Evolutionary conservation across 495 filamentous ascomycete genomes (phyloP), one percentile per base, ranked within the genome.

Genomic region (Penicillium crystallinum): DNA sequence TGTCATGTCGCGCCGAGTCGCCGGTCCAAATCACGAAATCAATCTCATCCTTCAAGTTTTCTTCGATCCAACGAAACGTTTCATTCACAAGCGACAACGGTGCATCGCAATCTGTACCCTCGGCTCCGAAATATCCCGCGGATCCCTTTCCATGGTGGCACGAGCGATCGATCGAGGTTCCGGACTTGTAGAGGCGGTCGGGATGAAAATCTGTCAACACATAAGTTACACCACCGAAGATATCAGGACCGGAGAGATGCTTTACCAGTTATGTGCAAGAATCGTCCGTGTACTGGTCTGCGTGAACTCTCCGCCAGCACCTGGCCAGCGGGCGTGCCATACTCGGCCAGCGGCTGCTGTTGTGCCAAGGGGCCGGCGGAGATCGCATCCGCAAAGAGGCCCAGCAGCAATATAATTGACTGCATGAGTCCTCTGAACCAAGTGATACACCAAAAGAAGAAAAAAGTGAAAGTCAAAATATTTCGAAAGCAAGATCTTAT

Each of bases 21-120:
- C 93, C 93, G 0, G 95, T 97, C 95, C 95, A 99, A 45, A 99
- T 75, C 34, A 97, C 86, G 63, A 99, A 99, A 69, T 99, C 93
- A 46, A 99, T 79, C 10, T 83, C 66, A 70, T 89, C 89, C 62
- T 82, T 87, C 31, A 99, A 61, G 57, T 96, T 86, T 23, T 84
- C 77, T n/a, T 83, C 77, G 47, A 99, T 87, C 93, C 93, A 99
- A 52, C 82, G 77, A 67, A 97, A 91, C 0, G 95, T 97, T 62
- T 84, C 88, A 69, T 97, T 86, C 43, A 97, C 74, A 9, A 99
- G 80, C 1, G 83, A 68, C 41, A 81, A 65, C 0, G 95, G 93
- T 0, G 87, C 77, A 71, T 99, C 93, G 77, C 93, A 99, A 47
- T 90, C 88, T 4, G 87, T 83, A 2, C 86, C 89, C 65, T 91